Conservation (phyloP, 495 filamentous ascomycete genomes). For the Tuber brumale region DNA sequence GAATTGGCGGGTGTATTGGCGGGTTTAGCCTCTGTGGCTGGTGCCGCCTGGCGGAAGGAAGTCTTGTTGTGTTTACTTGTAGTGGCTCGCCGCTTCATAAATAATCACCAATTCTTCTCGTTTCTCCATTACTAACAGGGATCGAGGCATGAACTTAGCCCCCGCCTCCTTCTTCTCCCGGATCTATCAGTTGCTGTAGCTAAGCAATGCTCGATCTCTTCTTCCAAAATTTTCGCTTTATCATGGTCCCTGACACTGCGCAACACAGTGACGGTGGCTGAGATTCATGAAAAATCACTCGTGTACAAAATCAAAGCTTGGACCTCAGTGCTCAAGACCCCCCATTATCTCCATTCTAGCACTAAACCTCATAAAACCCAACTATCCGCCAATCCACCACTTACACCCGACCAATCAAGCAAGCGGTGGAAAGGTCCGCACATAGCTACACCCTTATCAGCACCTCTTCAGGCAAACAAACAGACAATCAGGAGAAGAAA, state of each 20-base stretch:
- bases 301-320: not conserved
- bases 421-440: constrained; percentile 22
- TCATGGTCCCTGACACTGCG: not conserved
- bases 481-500: not conserved
- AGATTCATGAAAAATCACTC: not conserved
- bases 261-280: not conserved
- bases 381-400: not conserved
- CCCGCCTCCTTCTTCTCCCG: not conserved
- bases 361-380: not conserved
- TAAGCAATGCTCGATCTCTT: not conserved
- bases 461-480: not conserved
- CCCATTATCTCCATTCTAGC: not conserved
- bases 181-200: not conserved
- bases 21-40: too few relatives aligned
- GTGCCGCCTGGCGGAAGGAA: too few relatives aligned
- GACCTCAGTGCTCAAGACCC: not conserved
- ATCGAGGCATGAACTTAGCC: not conserved
- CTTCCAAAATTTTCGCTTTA: not conserved
- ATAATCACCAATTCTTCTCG: not conserved
- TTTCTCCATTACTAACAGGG: not conserved
- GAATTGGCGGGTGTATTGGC: too few relatives aligned
- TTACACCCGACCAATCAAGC: not conserved
- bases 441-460: constrained; percentile 16
- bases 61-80: not conserved
- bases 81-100: not conserved